These are phyloP conservation scores for Yarrowia bubula DNA, from an alignment of 805 yeast genomes.

Conservation along the genomic window DNA sequence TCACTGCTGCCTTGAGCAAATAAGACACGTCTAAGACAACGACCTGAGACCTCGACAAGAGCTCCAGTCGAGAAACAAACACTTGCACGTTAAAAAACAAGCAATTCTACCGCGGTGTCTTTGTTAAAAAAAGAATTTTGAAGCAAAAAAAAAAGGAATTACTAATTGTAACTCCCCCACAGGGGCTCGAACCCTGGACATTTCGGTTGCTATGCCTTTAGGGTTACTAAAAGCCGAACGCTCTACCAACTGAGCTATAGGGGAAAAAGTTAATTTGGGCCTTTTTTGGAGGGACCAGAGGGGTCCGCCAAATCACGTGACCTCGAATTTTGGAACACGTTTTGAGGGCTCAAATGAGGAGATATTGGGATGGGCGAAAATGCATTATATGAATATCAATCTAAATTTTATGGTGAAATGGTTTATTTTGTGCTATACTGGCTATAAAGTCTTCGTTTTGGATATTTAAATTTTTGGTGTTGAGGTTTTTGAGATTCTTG, in stretches of 20 bases:
- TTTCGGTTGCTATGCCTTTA: conserved; percentile 43
- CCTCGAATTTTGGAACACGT: neutral
- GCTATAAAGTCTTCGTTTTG: no score
- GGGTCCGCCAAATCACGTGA: neutral
- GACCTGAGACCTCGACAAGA: no score
- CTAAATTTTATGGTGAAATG: no score
- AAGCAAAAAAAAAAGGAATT: neutral
- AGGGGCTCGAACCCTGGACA: conserved; percentile 65
- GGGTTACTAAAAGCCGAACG: conserved; percentile 27
- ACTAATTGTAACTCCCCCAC: conserved; percentile 45
- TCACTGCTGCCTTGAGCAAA: no score
- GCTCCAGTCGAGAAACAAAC: no score
- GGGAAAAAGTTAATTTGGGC: neutral
- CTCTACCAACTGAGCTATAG: conserved; percentile 27
- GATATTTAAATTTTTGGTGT: no score
- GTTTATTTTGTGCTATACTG: no score
- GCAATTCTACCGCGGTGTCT: no score
- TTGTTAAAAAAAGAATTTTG: neutral
- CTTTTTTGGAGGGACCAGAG: neutral
- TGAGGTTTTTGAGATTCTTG: no score
- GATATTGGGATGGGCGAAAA: neutral
- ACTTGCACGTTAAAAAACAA: no score
- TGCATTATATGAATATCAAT: no score
- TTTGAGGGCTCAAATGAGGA: neutral
- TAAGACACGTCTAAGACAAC: no score